Evolutionary conservation across 202 grass and related monocot species (phyloP), one percentile per base, ranked within the genome.

Genomic region (Eragrostis tef): DNA sequence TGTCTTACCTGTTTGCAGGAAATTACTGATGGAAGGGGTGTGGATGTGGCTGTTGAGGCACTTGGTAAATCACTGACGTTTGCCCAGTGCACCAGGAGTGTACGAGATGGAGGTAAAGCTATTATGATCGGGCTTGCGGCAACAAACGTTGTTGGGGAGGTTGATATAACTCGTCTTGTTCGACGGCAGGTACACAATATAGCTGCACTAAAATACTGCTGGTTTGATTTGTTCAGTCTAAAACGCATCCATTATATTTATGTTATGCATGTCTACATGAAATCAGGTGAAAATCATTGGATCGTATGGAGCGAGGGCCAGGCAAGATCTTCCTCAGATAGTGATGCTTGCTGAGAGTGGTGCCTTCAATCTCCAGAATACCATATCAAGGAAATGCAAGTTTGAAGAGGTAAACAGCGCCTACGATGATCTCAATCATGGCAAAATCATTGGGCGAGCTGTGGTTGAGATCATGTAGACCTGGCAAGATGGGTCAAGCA

Each of bases 321-420:
- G 95, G 67, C 95, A 98, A 90, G 95, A 98, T 83, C 95, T 98
- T 91, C 95, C 95, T 84, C 92, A 95, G 70, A 87, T 98, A 24
- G 95, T 98, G 43, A 98, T 91, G 77, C 95, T 93, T 34, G 95
- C 95, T 0, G 92, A 98, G 80, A 93, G 73, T 1, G 95, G 90
- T 0, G 75, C 87, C 52, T 98, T 98, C 87, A 88, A 94, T 81
- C 88, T 95, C 9, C 63, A 91, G 68, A 91, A 94, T 7, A 70
- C 92, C 41, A 77, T 98, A 53, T 90, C 95, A 25, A 93, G 95
- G 81, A 98, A 95, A 98, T 95, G 92, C 88, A 94, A 84, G 80
- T 64, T 98, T 0, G 95, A 94, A 70, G 95, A 98, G 85, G 90
- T 82, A 3, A 94, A 94, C 59, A 87, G 65, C 7, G 92, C 88